These are phyloP conservation scores for Raphanus sativus DNA, from an alignment of 345 rosid species.

Conservation along the genomic window DNA sequence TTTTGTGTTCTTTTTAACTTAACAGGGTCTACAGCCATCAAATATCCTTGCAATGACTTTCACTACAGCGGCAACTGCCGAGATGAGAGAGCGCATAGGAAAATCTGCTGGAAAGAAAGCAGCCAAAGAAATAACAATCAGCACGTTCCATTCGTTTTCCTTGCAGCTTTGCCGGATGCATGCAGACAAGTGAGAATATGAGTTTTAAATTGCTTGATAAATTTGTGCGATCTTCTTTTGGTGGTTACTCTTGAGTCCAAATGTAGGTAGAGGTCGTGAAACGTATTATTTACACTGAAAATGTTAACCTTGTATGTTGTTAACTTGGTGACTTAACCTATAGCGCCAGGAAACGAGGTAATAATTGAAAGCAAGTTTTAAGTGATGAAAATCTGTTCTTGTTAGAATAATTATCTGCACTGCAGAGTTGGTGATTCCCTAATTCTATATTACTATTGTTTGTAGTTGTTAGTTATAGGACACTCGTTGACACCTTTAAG, in stretches of 20 bases:
- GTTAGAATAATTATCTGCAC: not conserved
- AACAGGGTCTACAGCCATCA: constrained; percentile 75
- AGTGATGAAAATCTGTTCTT: not conserved
- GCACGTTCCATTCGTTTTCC: constrained; percentile 95
- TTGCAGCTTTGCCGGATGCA: constrained; percentile 89
- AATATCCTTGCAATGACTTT: constrained; percentile 97
- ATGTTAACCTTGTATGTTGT: not conserved
- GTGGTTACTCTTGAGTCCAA: constrained; percentile 5
- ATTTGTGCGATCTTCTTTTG: not conserved
- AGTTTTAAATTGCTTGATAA: constrained; percentile 1
- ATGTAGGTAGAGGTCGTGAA: constrained; percentile 2
- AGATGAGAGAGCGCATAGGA: constrained; percentile 89
- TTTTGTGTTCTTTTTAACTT: constrained; percentile 20
- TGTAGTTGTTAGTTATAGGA: not conserved
- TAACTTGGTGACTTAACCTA: constrained; percentile 1
- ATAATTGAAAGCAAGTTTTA: not conserved
- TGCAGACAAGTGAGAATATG: constrained; percentile 74
- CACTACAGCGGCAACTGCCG: constrained; percentile 92
- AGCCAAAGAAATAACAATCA: constrained; percentile 75
- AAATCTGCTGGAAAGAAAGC: constrained; percentile 76
- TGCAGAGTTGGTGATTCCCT: not conserved
- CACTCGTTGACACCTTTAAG: not conserved
- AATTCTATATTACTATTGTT: not conserved
- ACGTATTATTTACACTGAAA: not conserved
- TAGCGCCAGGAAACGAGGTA: not conserved